These are phyloP conservation scores for Saccharomyces cerevisiae DNA, from an alignment of 805 yeast species.

Conservation along the genomic window DNA sequence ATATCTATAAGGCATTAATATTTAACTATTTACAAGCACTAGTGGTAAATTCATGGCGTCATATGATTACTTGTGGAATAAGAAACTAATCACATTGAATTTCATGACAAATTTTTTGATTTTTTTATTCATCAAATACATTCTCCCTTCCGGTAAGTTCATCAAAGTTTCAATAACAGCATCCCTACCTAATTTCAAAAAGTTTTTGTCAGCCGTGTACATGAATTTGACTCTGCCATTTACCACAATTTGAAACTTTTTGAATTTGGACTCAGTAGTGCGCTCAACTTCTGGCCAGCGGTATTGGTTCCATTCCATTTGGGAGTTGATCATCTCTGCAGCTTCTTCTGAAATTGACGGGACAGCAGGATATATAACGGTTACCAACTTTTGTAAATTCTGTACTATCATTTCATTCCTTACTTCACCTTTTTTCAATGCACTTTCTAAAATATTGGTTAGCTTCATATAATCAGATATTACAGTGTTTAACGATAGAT, in stretches of 20 bases:
- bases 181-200: slow-evolving; percentile 31
- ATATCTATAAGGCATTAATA: neutral
- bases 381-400: slow-evolving; percentile 45
- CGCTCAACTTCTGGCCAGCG: slow-evolving; percentile 56
- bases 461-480: slow-evolving; percentile 86
- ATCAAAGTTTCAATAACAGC: slow-evolving; percentile 33
- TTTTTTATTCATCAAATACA: slow-evolving; percentile 34
- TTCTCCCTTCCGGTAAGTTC: slow-evolving; percentile 31
- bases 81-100: slow-evolving; percentile 40
- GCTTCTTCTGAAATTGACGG: slow-evolving; percentile 81
- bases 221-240: slow-evolving; percentile 62
- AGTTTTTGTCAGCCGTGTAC: slow-evolving; percentile 31
- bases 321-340: slow-evolving; percentile 43
- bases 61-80: slow-evolving; percentile 12
- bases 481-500: slow-evolving; percentile 69
- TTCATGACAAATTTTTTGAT: slow-evolving; percentile 52
- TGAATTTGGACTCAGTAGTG: slow-evolving; percentile 30
- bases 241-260: slow-evolving; percentile 52
- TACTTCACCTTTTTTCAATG: slow-evolving; percentile 33
- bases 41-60: neutral
- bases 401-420: slow-evolving; percentile 38
- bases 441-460: slow-evolving; percentile 43
- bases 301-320: slow-evolving; percentile 25
- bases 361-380: slow-evolving; percentile 68
- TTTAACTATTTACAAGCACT: neutral